These are phyloP conservation scores for Neurospora sublineolata DNA, from an alignment of 495 filamentous ascomycete species.

Conservation along the genomic window DNA sequence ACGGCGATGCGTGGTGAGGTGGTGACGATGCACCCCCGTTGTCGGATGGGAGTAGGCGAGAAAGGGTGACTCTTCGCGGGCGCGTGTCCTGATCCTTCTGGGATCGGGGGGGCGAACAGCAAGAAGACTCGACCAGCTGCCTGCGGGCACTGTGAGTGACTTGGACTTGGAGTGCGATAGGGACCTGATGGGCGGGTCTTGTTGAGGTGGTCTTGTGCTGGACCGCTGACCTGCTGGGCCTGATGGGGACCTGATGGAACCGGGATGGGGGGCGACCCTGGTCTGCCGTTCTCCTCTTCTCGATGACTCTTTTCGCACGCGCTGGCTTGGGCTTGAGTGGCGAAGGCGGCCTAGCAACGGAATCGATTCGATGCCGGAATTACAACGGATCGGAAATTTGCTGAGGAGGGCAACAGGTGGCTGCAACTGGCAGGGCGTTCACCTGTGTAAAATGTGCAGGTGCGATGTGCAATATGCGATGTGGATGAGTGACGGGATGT, in stretches of 20 bases:
- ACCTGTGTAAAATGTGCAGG: slow-evolving; percentile 1
- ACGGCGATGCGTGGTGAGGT: slow-evolving; percentile 1
- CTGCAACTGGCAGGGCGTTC: slow-evolving; percentile 28
- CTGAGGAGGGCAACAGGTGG: slow-evolving; percentile 28
- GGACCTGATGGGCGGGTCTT: slow-evolving; percentile 14
- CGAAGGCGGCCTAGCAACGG: not conserved
- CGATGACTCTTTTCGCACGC: slow-evolving; percentile 33
- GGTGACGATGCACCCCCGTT: slow-evolving; percentile 4
- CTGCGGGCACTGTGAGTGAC: slow-evolving; percentile 9
- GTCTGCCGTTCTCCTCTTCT: slow-evolving; percentile 6
- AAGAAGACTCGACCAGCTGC: not conserved
- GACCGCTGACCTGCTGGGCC: not conserved
- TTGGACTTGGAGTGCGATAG: slow-evolving; percentile 21
- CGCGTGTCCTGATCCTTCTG: slow-evolving; percentile 21
- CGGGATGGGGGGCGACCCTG: slow-evolving; percentile 18
- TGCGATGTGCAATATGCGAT: not conserved
- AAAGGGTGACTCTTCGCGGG: slow-evolving; percentile 27
- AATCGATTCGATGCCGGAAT: slow-evolving; percentile 1
- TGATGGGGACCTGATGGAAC: not conserved
- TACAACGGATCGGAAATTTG: not conserved
- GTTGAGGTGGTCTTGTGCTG: slow-evolving; percentile 1
- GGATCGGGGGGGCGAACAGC: not conserved
- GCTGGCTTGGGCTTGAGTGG: slow-evolving; percentile 26
- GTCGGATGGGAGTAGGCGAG: slow-evolving; percentile 9
- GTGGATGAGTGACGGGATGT: not conserved